Base-by-base conservation (phyloP, 2,329 filamentous ascomycete genomes). In the Colletotrichum sp. region DNA sequence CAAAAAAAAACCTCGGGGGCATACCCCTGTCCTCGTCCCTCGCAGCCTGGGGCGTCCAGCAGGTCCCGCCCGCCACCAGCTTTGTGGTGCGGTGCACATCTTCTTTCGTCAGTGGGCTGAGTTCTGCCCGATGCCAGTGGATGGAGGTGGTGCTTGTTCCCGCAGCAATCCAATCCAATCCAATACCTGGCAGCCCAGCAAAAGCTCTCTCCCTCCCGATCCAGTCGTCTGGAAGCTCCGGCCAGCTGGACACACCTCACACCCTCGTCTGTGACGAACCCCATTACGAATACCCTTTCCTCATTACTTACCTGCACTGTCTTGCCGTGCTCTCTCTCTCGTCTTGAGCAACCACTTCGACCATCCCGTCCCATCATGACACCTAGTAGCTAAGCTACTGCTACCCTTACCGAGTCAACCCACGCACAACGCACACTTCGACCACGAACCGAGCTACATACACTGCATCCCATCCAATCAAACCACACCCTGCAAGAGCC, bases 201-300 rank as follows among this genome's bases (percentile, higher is more conserved):
- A 59, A 55, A 73, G 71, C 66, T 64, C 65, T 36, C 72, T 71
- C 66, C 49, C 69, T 63, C 59, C 65, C 44, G 65, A 55, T 63
- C 64, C 73, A 65, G 55, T 57, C 59, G 59, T 62, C 49, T 71
- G 62, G 68, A 49, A 77, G 76, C 72, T 77, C 68, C 72, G 52
- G 68, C 68, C 76, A 76, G 76, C 72, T 69, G 44, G 30, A 76
- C 70, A 66, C 52, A 49, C 66, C 44, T 57, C 66, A 24, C 49
- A 71, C 72, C 68, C 68, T 71, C 72, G 69, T 73, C 73, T 12
- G 70, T 73, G 63, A 74, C 73, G 65, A 74, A 63, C 73, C 70
- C 73, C 73, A 76, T 76, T 76, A 65, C 70, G 34, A 74, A 44
- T 34, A 67, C 64, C 65, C 65, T 59, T 34, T 69, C 55, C 18